Evolutionary conservation across 805 yeast species (phyloP), one percentile per base, ranked within the genome.

Genomic region (Barnettozyma wickerhamii): DNA sequence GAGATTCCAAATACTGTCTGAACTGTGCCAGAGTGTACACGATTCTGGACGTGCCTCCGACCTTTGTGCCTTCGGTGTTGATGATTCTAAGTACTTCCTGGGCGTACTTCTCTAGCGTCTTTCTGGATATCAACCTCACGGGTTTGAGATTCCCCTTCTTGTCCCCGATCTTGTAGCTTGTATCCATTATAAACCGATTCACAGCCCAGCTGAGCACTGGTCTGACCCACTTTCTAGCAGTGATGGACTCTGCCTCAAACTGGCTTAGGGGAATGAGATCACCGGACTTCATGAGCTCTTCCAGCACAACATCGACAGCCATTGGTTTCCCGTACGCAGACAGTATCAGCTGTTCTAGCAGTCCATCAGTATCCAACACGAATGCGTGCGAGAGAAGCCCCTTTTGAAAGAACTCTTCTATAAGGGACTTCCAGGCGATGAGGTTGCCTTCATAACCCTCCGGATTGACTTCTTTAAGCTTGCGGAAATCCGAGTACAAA

Each of bases 381-480:
- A 65, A 44, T 1, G 36, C 28, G 10, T 56, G 36, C 2, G 33
- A 7, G 4, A 55, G 40, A 2, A 44, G 21, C 7, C 37, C 15
- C 7, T 37, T 31, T 6, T 43, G 33, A 36, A 56, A 47, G 33
- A 52, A 30, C 24, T 44, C 40, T 7, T 42, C 43, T 3, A 68
- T 38, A 29, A 56, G 57, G 2, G 59, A 50, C 32, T 52, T 58
- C 72, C 72, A 68, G 6, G 66, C 62, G 18, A 53, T 50, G 32
- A 66, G 46, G 41, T 68, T 68, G 7, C 71, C 72, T 28, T 53
- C 58, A 33, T 59, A 68, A 1, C 72, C 72, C n/a, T 68, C 72
- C 10, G 61, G 60, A 43, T 68, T 68, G 17, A 60, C 47, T 15
- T 65, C 65, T 31, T 59, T 51, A 27, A 66, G 49, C 29, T 54